A percentile compares a stretch with the other conserved stretches of the same genome.
These are phyloP conservation scores for Suillus weaverae DNA, from an alignment of 768 basidiomycete genomes.

Conservation along the genomic window DNA sequence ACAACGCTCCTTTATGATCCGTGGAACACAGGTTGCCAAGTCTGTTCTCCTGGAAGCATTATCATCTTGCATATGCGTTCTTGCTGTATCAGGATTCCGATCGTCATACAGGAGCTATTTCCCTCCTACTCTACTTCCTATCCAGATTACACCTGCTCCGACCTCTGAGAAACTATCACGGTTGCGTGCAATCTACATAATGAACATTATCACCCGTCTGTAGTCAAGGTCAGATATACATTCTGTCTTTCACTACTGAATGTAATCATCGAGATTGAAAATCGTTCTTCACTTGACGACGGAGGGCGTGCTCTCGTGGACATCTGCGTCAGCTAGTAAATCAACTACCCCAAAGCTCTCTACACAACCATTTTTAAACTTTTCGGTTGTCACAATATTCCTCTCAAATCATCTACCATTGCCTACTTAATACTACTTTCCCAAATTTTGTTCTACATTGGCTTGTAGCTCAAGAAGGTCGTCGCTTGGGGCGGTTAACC, in stretches of 20 bases:
- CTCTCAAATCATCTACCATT: not conserved
- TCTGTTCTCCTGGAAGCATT: not conserved
- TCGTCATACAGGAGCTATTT: not conserved
- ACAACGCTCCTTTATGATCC: no score
- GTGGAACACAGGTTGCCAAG: not conserved
- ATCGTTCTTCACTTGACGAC: not conserved
- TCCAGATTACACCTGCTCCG: not conserved
- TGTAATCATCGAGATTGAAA: not conserved
- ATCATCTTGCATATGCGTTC: not conserved
- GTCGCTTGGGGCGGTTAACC: not conserved
- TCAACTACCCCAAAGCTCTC: not conserved
- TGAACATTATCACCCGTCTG: not conserved
- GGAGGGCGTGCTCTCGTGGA: not conserved
- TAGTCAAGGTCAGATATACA: not conserved
- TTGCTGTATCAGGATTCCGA: not conserved
- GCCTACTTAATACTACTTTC: not conserved
- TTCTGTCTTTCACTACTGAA: not conserved
- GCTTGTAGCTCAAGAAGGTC: not conserved
- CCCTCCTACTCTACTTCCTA: not conserved
- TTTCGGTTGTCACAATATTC: not conserved
- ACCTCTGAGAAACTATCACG: not conserved
- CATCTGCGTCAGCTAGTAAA: not conserved
- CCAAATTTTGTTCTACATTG: not conserved
- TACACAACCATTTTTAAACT: not conserved
- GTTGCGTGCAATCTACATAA: not conserved